Base-by-base conservation (phyloP, 768 basidiomycete genomes). In the Kwoniella sp. region DNA sequence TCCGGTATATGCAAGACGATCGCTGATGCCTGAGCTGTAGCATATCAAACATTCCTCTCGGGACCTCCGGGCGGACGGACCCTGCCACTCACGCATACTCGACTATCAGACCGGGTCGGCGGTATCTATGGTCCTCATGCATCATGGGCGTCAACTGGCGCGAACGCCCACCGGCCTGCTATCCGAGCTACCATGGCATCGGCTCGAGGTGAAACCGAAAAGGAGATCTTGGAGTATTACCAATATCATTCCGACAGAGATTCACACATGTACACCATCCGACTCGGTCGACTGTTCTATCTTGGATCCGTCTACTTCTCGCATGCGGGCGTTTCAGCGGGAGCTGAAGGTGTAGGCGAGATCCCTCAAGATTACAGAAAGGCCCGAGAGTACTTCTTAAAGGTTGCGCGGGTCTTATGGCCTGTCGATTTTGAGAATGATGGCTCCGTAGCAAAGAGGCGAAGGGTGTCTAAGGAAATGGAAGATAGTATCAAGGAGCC, bases 101-200 rank as follows among this genome's bases (percentile, higher is more conserved):
- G 89, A 4, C 83, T 98, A 2, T 95, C 94, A 1, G 96, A 98
- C 80, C 84, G 95, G 3, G 87, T 84, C 9, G 96, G 95, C 17
- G 96, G 96, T 5, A 87, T 91, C n/a, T 98, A 90, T 76, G 96
- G 96, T 2, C 90, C 90, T 17, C 93, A 95, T 54, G 92, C 95
- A 1, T 94, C 92, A 63, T 91, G 93, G 55, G 92, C 93, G 8
- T 94, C 92, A 0, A 93, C 92, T 0, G 92, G 91, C 1, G 63
- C 86, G 23, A 91, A 90, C 73, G 84, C 85, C 1, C 83, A 86
- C 37, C 84, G 87, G 60, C 86, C 93, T 15, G 89, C 89, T 17
- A 89, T 95, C 70, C 89, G 90, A 78, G 93, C 94, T 25, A 90
- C 89, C 20, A 81, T 88, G 31, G 89, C 92, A 30, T 87, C 87